Base-by-base conservation (phyloP, 2,329 filamentous ascomycete genomes). In the Diplocarpon mali region DNA sequence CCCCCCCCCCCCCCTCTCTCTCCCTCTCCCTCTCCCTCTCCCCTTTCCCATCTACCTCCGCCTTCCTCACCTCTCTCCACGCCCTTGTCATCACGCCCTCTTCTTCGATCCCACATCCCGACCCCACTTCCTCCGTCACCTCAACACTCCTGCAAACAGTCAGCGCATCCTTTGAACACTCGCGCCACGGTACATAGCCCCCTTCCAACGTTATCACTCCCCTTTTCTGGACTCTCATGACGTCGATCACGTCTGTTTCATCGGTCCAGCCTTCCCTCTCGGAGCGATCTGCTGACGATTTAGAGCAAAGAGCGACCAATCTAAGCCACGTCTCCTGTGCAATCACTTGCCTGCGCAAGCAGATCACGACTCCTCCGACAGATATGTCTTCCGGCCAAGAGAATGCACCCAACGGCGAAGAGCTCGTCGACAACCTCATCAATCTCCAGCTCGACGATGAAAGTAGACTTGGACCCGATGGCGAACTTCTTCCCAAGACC, bases 401-500 rank as follows among this genome's bases (percentile, higher is more conserved):
- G 48, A 53, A 55, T 52, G 46, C 53, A 35, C 32, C 47, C 14
- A 52, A 54, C 32, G 51, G 40, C 35, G 75, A 75, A 60, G 75
- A 78, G 46, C 64, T 83, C 52, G 60, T 67, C 50, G 78, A 84
- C 44, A 64, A 68, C 48, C 67, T 84, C 64, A 77, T 83, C 55
- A 78, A 79, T 57, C 68, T 85, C 51, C 79, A 80, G 63, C 64
- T 85, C 54, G 72, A 74, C 42, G 81, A 84, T 46, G 71, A 71
- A 42, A 72, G 76, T 53, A 63, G 76, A 51, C 69, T 83, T 43
- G 80, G 78, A 38, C 77, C 79, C 40, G 84, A 92, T 56, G 84
- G 85, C 55, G 86, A 90, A 58, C 76, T 78, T 51, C 76, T 77
- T 49, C 90, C 87, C 59, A 92, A 90, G 71, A 94, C 90, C 47